Base-by-base conservation (phyloP, 2,329 filamentous ascomycete genomes). In the Ophiostoma fasciatum region DNA sequence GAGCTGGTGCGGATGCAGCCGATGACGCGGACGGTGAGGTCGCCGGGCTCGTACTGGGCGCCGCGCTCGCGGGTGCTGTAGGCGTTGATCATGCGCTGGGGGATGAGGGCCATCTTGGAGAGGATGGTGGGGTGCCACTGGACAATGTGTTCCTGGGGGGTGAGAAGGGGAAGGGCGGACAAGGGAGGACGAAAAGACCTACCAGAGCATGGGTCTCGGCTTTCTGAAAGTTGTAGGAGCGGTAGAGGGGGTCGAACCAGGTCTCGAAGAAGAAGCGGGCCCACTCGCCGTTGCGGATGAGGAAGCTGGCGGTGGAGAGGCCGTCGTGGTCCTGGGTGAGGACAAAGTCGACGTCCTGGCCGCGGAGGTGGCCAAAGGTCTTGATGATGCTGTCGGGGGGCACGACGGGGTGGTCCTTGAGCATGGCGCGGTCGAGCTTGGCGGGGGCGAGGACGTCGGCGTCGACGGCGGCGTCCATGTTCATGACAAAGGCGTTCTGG, bases 61-160 rank as follows among this genome's bases (percentile, higher is more conserved):
- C 78, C 77, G 39, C 64, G 55, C 17, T 60, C 57, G 28, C 54
- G 52, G 35, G 59, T 58, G 42, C 67, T 76, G 57, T 94, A 96
- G 0, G 82, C 71, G 51, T 93, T 93, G 53, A 98, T 62, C 23
- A 69, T 65, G 35, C 78, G 72, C 57, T 98, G 90, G 3, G 88
- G 85, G n/a, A 98, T 67, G 17, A 98, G 66, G 2, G 82, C 87
- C 42, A 96, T 62, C 52, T 85, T 90, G 26, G 88, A 84, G 10
- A 98, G 71, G 30, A 98, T 79, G 0, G 90, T 98, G 20, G 88
- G 85, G 53, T 98, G 90, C 92, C 90, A 98, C 64, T 94, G 88
- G 23, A 83, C 74, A 46, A 88, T 80, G 52, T 90, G 82, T 58
- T 88, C 82, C 81, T 87, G 43, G 11, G 22, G 28, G 32, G 15